These are phyloP conservation scores for Beauveria bassiana DNA, from an alignment of 2,329 filamentous ascomycete species.

Conservation along the genomic window DNA sequence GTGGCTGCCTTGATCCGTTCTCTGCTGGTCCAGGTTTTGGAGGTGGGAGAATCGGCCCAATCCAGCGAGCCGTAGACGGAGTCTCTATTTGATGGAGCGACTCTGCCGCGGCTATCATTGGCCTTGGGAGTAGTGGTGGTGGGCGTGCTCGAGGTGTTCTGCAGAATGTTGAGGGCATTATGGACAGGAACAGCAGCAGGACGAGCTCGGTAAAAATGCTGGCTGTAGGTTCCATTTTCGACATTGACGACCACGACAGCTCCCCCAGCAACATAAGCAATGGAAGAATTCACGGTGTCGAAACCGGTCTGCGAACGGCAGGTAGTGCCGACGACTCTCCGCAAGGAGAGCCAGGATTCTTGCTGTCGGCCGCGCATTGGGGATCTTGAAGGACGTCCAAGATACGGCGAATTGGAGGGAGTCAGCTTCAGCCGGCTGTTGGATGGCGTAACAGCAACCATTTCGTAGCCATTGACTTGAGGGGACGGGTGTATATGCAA, in stretches of 20 bases:
- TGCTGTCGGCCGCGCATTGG: slow-evolving; percentile 45
- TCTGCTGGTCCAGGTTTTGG: slow-evolving; percentile 76
- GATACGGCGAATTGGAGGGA: slow-evolving; percentile 67
- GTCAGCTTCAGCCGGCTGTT: slow-evolving; percentile 60
- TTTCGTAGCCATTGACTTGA: slow-evolving; percentile 45
- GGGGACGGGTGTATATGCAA: not conserved
- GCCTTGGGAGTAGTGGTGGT: slow-evolving; percentile 50
- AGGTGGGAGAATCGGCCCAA: slow-evolving; percentile 55
- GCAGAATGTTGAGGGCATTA: slow-evolving; percentile 46
- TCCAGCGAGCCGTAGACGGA: slow-evolving; percentile 38
- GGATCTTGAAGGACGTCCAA: slow-evolving; percentile 55
- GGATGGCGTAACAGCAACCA: slow-evolving; percentile 47
- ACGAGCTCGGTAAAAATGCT: slow-evolving; percentile 85
- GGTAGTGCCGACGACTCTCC: slow-evolving; percentile 85
- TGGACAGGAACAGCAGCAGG: slow-evolving; percentile 65
- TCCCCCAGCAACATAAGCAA: slow-evolving; percentile 88
- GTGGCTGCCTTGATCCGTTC: slow-evolving; percentile 93
- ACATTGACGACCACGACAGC: slow-evolving; percentile 86
- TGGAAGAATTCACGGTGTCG: slow-evolving; percentile 67
- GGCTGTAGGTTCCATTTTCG: slow-evolving; percentile 57
- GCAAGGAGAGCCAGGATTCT: slow-evolving; percentile 61
- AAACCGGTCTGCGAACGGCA: slow-evolving; percentile 79
- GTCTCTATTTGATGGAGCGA: slow-evolving; percentile 40
- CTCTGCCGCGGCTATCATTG: slow-evolving; percentile 55
- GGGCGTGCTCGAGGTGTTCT: slow-evolving; percentile 41